These are phyloP conservation scores for Alternaria arbusti DNA, from an alignment of 2,329 filamentous ascomycete species.

Conservation along the genomic window DNA sequence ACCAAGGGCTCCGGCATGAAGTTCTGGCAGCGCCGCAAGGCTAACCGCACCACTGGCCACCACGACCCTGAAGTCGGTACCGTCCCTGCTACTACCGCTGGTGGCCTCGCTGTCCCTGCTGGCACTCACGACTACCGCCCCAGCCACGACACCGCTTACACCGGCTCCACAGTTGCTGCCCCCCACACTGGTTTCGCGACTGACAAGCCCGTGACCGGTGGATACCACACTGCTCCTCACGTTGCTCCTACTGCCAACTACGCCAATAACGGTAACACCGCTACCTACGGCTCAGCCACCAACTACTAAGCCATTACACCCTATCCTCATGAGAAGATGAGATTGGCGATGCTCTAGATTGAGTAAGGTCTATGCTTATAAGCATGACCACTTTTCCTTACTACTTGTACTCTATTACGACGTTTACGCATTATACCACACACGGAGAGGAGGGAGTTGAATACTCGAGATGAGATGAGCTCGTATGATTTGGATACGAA, in stretches of 20 bases:
- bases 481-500: constrained; percentile 15
- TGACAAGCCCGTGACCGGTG: constrained; percentile 46
- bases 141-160: constrained; percentile 57
- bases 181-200: constrained; percentile 44
- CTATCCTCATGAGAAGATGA: background rate
- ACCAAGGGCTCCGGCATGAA: constrained; percentile 64
- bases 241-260: constrained; percentile 36
- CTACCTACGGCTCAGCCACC: constrained; percentile 32
- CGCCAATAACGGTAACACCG: constrained; percentile 41
- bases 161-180: constrained; percentile 55
- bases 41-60: constrained; percentile 39
- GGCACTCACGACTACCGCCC: constrained; percentile 48
- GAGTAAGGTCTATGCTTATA: background rate
- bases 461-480: background rate
- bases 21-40: constrained; percentile 52
- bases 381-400: constrained; percentile 1
- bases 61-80: constrained; percentile 54
- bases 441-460: constrained; percentile 5
- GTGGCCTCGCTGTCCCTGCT: constrained; percentile 21
- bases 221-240: constrained; percentile 55
- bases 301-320: constrained; percentile 14
- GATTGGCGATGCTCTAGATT: background rate
- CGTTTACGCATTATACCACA: constrained; percentile 34
- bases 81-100: constrained; percentile 22
- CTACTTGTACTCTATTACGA: constrained; percentile 10